Evolutionary conservation across 1,284 basidiomycete species (phyloP).

Genomic region (Malassezia caprae): DNA sequence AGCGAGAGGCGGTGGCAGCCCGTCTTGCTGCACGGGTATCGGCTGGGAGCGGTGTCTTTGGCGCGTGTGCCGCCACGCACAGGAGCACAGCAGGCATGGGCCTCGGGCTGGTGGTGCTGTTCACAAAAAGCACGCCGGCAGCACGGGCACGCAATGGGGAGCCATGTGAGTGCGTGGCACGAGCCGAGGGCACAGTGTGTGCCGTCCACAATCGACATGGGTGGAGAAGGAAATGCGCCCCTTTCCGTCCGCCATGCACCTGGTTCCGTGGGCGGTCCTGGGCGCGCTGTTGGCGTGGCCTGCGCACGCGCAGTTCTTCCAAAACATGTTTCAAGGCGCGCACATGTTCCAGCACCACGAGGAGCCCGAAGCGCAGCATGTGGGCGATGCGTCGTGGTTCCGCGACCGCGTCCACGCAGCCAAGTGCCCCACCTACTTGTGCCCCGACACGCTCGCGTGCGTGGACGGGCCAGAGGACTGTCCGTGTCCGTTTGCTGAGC

Average conservation of each 20-base stretch:
- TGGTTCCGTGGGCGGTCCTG: not conserved
- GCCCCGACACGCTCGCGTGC: constrained; percentile 17
- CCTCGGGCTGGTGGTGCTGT: constrained; percentile 3
- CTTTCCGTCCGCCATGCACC: not conserved
- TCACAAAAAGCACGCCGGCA: constrained; percentile 8
- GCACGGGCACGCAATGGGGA: constrained; percentile 3
- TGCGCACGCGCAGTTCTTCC: constrained; percentile 11
- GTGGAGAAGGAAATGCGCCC: not conserved
- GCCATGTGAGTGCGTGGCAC: constrained; percentile 6
- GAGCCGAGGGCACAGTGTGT: constrained; percentile 5
- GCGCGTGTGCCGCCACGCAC: not conserved
- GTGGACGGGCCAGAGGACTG: constrained; percentile 8
- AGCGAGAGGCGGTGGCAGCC: constrained; percentile 4
- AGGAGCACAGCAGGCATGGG: not conserved
- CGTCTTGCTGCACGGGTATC: not conserved
- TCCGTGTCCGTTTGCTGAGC: constrained; percentile 14
- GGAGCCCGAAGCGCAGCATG: constrained; percentile 8
- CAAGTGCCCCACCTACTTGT: constrained; percentile 8
- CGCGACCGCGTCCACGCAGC: constrained; percentile 15
- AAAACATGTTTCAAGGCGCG: constrained; percentile 9
- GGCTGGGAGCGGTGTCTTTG: not conserved
- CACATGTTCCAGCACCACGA: not conserved
- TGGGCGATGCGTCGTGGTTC: constrained; percentile 17
- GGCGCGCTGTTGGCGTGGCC: not conserved
- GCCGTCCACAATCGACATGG: constrained; percentile 15